Base-by-base conservation (phyloP, 371 early-diverging fungal genomes). In the Lichtheimia ramosa region DNA sequence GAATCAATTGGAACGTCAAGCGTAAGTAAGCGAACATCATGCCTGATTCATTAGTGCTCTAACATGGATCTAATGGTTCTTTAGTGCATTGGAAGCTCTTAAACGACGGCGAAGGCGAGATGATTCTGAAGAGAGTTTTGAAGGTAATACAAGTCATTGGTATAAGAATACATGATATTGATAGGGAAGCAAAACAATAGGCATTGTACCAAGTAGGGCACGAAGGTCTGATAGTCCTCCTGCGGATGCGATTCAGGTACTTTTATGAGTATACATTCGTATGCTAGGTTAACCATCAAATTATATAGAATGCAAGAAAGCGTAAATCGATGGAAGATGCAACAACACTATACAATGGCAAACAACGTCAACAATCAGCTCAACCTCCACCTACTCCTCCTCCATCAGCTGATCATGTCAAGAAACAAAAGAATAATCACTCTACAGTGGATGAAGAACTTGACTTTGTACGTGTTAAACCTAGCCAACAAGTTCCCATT, bases 401-500 rank as follows among this genome's bases (percentile, higher is more conserved):
- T 16, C 14, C 43, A 43, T 46, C 56, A 59, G 24, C 43, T 43
- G 10, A 59, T 20, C 59, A 50, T 16, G 25, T 34, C 8, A 59
- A 59, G 48, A 48, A 50, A 20, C 54, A 51, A 46, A 62, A 48
- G 48, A 55, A 50, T 25, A 6, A 24, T 24, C 34, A 34, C 34
- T 13, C 24, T 12, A 1, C 50, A 7, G 40, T 46, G 25, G 56
- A 62, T 25, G 67, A 73, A 18, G 75, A 78, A 4, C 48, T 70
- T 15, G 80, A 79, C 24, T 70, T 76, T 51, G 61, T 74, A 6
- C 65, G 80, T 20, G 75, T 76, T 24, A 79, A 79, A 60, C 69
- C 75, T 1, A 70, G 72, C 53, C 70, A 91, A 62, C 95, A 94
- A 69, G 85, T 94, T 13, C 90, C 92, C 5, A 85, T 93, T 27